A percentile compares a stretch with the other conserved stretches of the same genome.
phyloP scores from a whole-genome alignment of 306 rosid genomes.

The Boehmeria nivea region DNA sequence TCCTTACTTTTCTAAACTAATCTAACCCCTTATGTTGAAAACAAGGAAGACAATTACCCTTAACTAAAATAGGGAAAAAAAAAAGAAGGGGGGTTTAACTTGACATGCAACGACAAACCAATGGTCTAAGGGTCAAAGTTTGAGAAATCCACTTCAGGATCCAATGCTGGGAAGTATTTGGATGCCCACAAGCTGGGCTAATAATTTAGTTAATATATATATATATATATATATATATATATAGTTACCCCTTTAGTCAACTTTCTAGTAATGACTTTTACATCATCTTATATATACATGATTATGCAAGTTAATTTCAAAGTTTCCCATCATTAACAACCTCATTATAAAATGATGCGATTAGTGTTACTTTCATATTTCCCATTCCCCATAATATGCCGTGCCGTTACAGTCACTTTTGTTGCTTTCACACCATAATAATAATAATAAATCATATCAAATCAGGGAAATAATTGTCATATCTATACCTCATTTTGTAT shows the following conservation, averaged over 20 bases:
- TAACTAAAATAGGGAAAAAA: constrained; percentile 1
- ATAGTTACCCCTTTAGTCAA: constrained; percentile 39
- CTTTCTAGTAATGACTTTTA: constrained; percentile 1
- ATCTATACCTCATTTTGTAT: not conserved
- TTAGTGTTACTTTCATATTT: constrained; percentile 18
- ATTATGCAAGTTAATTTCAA: constrained; percentile 17
- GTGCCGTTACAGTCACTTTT: constrained; percentile 68
- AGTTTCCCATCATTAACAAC: constrained; percentile 24
- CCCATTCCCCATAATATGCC: constrained; percentile 45
- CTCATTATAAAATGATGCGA: constrained; percentile 28
- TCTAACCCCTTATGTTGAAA: constrained; percentile 43
- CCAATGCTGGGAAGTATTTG: constrained; percentile 15
- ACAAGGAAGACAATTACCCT: constrained; percentile 10
- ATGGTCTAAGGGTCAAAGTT: not conserved
- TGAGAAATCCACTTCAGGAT: constrained; percentile 22
- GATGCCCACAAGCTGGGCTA: not conserved
- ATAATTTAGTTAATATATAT: too few species aligned
- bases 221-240: not conserved
- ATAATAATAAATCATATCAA: not conserved
- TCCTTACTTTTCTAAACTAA: constrained; percentile 19
- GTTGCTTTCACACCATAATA: constrained; percentile 10
- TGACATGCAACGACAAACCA: not conserved
- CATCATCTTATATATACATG: not conserved
- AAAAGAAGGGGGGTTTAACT: not conserved
- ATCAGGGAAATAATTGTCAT: not conserved